Percentiles rank a stretch among this genome's conserved stretches.
Evolutionary conservation across 805 yeast genomes (phyloP).

Genomic region (Ogataea neopini): DNA sequence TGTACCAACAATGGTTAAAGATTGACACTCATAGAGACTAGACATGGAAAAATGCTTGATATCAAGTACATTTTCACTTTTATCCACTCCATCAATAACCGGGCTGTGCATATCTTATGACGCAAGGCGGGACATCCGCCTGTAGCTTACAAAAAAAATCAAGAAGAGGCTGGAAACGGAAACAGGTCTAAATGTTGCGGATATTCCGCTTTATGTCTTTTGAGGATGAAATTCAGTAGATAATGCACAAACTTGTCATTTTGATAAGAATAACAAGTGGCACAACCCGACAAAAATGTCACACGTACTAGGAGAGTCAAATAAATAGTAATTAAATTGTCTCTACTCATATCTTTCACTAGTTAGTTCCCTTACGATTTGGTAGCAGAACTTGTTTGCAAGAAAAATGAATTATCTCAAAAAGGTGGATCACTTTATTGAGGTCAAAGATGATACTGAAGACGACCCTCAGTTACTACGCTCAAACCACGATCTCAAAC

Average conservation of each 20-base stretch:
- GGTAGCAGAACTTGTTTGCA: not conserved
- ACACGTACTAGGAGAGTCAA: no score
- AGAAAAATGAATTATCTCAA: conserved; percentile 29
- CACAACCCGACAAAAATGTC: not conserved
- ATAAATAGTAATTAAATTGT: not conserved
- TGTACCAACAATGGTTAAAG: not conserved
- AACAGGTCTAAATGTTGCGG: not conserved
- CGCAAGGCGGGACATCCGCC: conserved; percentile 7
- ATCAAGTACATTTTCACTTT: not conserved
- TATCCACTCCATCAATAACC: not conserved
- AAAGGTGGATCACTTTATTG: conserved; percentile 24
- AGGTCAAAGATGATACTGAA: conserved; percentile 20
- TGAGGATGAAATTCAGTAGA: not conserved
- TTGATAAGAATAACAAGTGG: no score
- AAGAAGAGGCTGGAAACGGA: not conserved
- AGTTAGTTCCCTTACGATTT: not conserved
- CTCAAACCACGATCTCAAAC: conserved; percentile 40
- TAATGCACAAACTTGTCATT: not conserved
- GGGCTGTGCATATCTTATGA: conserved; percentile 1
- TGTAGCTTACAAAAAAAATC: not conserved
- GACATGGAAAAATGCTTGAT: not conserved
- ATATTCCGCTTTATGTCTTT: not conserved
- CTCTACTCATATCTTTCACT: not conserved
- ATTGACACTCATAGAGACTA: not conserved
- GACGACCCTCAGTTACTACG: conserved; percentile 26